Conservation (phyloP, 164 flowering plant genomes). For the Umbellularia californica region DNA sequence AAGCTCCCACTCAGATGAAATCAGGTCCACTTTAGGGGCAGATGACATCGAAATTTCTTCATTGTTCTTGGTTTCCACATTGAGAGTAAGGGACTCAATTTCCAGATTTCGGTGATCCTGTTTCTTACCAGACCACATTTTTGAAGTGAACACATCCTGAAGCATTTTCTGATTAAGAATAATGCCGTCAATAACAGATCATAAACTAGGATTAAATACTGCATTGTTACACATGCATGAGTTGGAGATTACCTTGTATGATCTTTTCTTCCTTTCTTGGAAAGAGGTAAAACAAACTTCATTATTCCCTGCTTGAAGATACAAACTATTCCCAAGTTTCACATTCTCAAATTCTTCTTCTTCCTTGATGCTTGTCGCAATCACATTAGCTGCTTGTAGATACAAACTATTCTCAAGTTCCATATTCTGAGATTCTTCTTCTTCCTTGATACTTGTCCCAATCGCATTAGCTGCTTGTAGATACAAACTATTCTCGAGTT, state of each 20-base stretch:
- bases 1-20: conserved; percentile 65
- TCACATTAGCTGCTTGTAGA: conserved; percentile 1
- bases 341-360: conserved; percentile 24
- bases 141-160: conserved; percentile 36
- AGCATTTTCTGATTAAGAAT: conserved; percentile 35
- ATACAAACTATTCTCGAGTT: too few relatives aligned
- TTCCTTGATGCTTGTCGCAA: conserved; percentile 18
- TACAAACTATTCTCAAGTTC: too few relatives aligned
- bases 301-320: conserved; percentile 19
- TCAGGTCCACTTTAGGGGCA: conserved; percentile 1
- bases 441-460: too few relatives aligned
- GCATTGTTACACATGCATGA: not conserved
- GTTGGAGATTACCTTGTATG: conserved; percentile 43
- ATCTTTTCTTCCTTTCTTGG: conserved; percentile 27
- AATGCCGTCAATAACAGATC: not conserved
- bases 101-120: conserved; percentile 46
- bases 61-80: conserved; percentile 12
- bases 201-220: not conserved
- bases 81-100: conserved; percentile 32
- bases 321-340: conserved; percentile 35
- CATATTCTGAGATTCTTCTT: too few relatives aligned
- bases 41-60: conserved; percentile 11
- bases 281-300: conserved; percentile 30
- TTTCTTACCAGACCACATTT: conserved; percentile 35
- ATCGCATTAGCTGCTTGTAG: too few relatives aligned